These are phyloP conservation scores for Aphanoascus verrucosus DNA, from an alignment of 2,329 filamentous ascomycete genomes.

Conservation along the genomic window DNA sequence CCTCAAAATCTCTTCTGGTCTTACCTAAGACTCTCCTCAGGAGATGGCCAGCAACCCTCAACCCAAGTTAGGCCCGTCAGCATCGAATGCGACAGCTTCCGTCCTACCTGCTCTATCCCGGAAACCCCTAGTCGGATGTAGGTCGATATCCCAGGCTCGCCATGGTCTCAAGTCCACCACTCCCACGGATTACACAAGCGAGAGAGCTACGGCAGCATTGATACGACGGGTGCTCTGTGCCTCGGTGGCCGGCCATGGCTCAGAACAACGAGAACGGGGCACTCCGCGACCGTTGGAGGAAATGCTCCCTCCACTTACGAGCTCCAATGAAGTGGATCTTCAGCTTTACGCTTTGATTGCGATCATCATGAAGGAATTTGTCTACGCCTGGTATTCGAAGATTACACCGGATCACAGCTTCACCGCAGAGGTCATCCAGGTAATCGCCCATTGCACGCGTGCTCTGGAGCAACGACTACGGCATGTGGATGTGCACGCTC, in stretches of 20 bases:
- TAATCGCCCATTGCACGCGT: slow-evolving; percentile 84
- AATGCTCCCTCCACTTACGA: slow-evolving; percentile 79
- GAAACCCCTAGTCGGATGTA: slow-evolving; percentile 22
- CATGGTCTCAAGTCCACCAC: slow-evolving; percentile 22
- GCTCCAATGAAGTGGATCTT: slow-evolving; percentile 84
- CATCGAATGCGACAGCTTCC: slow-evolving; percentile 25
- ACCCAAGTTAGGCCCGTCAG: slow-evolving; percentile 30
- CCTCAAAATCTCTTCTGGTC: neutral
- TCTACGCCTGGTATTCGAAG: slow-evolving; percentile 84
- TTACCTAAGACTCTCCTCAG: slow-evolving; percentile 16
- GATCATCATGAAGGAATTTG: slow-evolving; percentile 78
- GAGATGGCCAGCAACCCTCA: slow-evolving; percentile 35
- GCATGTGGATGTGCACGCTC: slow-evolving; percentile 67
- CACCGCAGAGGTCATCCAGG: slow-evolving; percentile 74
- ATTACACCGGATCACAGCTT: slow-evolving; percentile 87
- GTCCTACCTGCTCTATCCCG: slow-evolving; percentile 23
- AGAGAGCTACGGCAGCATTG: slow-evolving; percentile 67
- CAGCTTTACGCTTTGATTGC: slow-evolving; percentile 89
- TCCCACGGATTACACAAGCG: slow-evolving; percentile 47
- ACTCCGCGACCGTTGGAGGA: slow-evolving; percentile 62
- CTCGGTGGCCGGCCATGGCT: slow-evolving; percentile 41
- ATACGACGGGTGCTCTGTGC: slow-evolving; percentile 76
- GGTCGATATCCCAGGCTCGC: slow-evolving; percentile 25
- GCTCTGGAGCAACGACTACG: slow-evolving; percentile 77
- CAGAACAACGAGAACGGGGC: slow-evolving; percentile 45